Conservation (phyloP, 495 filamentous ascomycete species). For the Annulohypoxylon nitens region DNA sequence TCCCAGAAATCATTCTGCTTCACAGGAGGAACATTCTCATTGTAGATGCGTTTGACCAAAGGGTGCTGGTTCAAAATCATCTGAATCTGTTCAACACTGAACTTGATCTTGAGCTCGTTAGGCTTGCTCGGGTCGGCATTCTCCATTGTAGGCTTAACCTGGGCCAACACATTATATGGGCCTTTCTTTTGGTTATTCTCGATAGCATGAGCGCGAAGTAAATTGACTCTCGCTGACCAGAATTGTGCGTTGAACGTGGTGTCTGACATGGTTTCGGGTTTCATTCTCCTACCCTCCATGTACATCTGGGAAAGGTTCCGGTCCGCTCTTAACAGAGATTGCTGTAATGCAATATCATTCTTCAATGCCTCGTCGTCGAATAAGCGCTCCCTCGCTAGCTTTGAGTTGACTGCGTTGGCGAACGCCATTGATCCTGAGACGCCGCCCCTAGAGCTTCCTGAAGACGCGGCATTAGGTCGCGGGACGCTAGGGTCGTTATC, state of each 20-base stretch:
- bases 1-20: constrained; percentile 88
- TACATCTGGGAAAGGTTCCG: constrained; percentile 80
- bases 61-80: constrained; percentile 94
- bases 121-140: constrained; percentile 47
- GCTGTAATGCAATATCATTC: constrained; percentile 81
- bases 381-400: constrained; percentile 66
- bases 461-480: constrained; percentile 55
- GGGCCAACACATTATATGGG: constrained; percentile 91
- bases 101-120: constrained; percentile 80
- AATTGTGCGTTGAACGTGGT: constrained; percentile 88
- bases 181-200: constrained; percentile 86
- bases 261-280: constrained; percentile 82
- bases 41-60: constrained; percentile 88
- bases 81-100: constrained; percentile 92
- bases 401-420: constrained; percentile 61
- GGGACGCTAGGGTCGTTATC: constrained; percentile 62
- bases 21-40: constrained; percentile 90
- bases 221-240: constrained; percentile 87
- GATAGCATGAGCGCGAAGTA: constrained; percentile 90
- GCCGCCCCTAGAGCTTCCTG: constrained; percentile 62
- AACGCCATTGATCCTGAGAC: constrained; percentile 62
- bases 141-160: constrained; percentile 84
- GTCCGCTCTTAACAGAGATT: constrained; percentile 84
- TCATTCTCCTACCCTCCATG: constrained; percentile 79
- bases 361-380: constrained; percentile 83